phyloP scores from a whole-genome alignment of 208 protist genomes.

The Trypanosoma lewisi region DNA sequence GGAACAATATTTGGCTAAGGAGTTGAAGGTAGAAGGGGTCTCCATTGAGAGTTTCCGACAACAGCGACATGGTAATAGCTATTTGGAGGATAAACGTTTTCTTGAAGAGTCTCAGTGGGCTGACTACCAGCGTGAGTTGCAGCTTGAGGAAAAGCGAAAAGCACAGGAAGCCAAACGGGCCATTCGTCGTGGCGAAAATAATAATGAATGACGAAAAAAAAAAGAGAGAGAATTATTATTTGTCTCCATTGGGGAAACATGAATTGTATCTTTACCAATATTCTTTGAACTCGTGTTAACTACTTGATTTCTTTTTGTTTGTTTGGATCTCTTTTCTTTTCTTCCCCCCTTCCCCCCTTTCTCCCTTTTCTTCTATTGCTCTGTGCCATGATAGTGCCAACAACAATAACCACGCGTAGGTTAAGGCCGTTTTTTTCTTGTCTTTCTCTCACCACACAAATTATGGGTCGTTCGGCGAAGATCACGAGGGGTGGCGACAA shows the following conservation, averaged over 20 bases:
- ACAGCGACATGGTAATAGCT: conserved; percentile 44
- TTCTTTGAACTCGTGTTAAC: too few relatives aligned
- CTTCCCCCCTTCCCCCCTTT: too few relatives aligned
- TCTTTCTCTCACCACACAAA: too few relatives aligned
- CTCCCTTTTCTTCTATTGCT: too few relatives aligned
- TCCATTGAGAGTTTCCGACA: conserved; percentile 72
- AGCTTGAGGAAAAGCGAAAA: conserved; percentile 44
- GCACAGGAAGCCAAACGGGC: conserved; percentile 50
- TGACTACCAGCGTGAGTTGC: conserved; percentile 64
- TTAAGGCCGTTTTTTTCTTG: conserved; percentile 1
- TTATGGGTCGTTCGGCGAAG: conserved; percentile 82
- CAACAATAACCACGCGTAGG: too few relatives aligned
- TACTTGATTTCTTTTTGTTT: too few relatives aligned
- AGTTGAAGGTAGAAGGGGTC: conserved; percentile 64
- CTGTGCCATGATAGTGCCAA: too few relatives aligned
- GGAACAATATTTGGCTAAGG: conserved; percentile 47
- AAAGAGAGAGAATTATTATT: conserved; percentile 13
- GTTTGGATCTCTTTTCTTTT: too few relatives aligned
- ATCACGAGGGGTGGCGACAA: conserved; percentile 88
- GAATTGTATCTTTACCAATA: too few relatives aligned
- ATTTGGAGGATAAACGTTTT: conserved; percentile 65
- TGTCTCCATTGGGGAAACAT: conserved; percentile 13
- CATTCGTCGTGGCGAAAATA: conserved; percentile 51
- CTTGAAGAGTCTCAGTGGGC: conserved; percentile 56
- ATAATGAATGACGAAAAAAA: conserved; percentile 8